Conservation (phyloP, 169 alveolate species). For the Toxoplasma gondii region DNA sequence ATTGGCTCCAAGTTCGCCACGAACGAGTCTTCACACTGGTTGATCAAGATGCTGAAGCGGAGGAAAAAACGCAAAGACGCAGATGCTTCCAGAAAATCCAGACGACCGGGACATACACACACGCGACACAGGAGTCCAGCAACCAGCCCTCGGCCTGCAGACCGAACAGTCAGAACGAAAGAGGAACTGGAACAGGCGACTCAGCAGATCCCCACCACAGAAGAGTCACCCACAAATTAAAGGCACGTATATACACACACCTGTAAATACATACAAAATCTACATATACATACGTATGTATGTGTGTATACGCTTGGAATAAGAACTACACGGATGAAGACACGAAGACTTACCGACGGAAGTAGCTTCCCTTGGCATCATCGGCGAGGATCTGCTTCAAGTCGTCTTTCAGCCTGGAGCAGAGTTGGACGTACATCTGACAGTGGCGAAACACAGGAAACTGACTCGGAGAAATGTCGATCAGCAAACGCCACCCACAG, state of each 20-base stretch:
- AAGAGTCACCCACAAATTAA: too few species aligned
- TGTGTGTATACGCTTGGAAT: not conserved
- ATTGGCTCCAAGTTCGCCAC: conserved; percentile 76
- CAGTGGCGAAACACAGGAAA: not conserved
- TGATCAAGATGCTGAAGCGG: conserved; percentile 68
- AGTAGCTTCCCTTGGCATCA: conserved; percentile 66
- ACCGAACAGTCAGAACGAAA: too few species aligned
- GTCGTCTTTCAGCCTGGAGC: conserved; percentile 70
- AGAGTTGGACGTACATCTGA: conserved; percentile 74
- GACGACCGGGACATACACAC: too few species aligned
- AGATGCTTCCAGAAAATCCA: too few species aligned
- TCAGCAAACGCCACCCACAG: not conserved
- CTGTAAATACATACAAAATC: too few species aligned
- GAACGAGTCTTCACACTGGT: conserved; percentile 75
- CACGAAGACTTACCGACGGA: conserved; percentile 31
- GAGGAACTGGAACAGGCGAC: too few species aligned
- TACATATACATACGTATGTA: too few species aligned
- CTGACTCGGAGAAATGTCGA: not conserved
- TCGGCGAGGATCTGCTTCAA: conserved; percentile 70
- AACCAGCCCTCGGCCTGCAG: too few species aligned
- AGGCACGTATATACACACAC: too few species aligned
- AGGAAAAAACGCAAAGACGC: not conserved
- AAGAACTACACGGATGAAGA: not conserved
- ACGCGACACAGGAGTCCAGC: too few species aligned
- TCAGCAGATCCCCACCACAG: too few species aligned